These are phyloP conservation scores for Xylariomycetidae sp. DNA, from an alignment of 2,329 filamentous ascomycete species.

Conservation along the genomic window DNA sequence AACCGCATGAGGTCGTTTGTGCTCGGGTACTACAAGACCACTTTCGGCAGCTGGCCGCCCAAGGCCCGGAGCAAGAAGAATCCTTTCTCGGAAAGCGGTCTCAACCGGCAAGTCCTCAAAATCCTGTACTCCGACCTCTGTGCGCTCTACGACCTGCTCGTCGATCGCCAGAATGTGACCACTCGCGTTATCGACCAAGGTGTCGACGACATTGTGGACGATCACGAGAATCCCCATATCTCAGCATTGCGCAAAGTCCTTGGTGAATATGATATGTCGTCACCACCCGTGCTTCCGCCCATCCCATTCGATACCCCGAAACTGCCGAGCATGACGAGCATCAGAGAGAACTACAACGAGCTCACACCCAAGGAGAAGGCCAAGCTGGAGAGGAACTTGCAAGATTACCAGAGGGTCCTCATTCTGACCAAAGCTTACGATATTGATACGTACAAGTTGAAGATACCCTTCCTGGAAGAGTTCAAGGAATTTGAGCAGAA, in stretches of 20 bases:
- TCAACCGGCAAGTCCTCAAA: constrained; percentile 77
- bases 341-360: constrained; percentile 58
- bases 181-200: constrained; percentile 69
- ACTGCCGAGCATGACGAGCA: constrained; percentile 61
- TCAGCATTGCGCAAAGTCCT: constrained; percentile 73
- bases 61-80: constrained; percentile 92
- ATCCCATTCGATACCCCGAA: constrained; percentile 85
- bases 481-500: constrained; percentile 68
- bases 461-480: constrained; percentile 58
- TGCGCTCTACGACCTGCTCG: constrained; percentile 80
- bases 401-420: constrained; percentile 69
- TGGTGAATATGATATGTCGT: constrained; percentile 82
- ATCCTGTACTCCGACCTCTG: constrained; percentile 83
- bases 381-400: constrained; percentile 66
- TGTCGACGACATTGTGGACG: constrained; percentile 47
- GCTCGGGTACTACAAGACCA: constrained; percentile 57
- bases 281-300: constrained; percentile 82
- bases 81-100: constrained; percentile 73
- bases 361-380: constrained; percentile 68
- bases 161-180: constrained; percentile 72
- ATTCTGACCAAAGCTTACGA: constrained; percentile 81
- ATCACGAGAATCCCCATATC: constrained; percentile 52
- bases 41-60: constrained; percentile 73
- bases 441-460: constrained; percentile 55
- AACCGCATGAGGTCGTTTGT: constrained; percentile 68